A percentile compares a stretch with the other conserved stretches of the same genome.
phyloP scores from a whole-genome alignment of 2,329 filamentous ascomycete genomes.

The Ceratocystis diversiconidia region DNA sequence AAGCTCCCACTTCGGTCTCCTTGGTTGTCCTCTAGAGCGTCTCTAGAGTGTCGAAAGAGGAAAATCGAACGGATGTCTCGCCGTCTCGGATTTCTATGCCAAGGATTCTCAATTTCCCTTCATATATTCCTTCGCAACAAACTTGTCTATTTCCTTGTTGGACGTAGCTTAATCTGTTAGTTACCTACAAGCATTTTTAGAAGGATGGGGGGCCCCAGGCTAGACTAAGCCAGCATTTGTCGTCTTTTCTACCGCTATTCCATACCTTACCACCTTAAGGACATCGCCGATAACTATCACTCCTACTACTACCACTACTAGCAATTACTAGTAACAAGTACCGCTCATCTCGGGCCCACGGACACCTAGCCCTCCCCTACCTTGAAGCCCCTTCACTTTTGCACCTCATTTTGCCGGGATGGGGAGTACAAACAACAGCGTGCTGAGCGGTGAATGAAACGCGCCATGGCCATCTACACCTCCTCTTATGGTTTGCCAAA shows the following conservation, averaged over 20 bases:
- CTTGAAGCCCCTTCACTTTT: no score
- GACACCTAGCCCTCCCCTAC: no score
- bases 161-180: not conserved
- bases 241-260: not conserved
- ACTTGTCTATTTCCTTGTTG: not conserved
- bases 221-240: not conserved
- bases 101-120: conserved; percentile 1
- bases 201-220: not conserved
- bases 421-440: not conserved
- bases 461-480: not conserved
- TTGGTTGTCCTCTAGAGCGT: not conserved
- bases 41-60: not conserved
- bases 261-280: not conserved
- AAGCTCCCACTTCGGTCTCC: not conserved
- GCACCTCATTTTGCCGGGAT: not conserved
- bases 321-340: not conserved
- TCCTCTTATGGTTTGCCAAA: not conserved
- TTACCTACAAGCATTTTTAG: not conserved
- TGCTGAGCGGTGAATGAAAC: not conserved
- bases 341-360: not conserved
- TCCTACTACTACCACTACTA: not conserved
- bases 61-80: not conserved
- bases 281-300: not conserved
- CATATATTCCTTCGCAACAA: not conserved
- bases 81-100: not conserved